A percentile compares a stretch with the other conserved stretches of the same genome.
These are phyloP conservation scores for Apiospora marii DNA, from an alignment of 2,329 filamentous ascomycete species.

Conservation along the genomic window DNA sequence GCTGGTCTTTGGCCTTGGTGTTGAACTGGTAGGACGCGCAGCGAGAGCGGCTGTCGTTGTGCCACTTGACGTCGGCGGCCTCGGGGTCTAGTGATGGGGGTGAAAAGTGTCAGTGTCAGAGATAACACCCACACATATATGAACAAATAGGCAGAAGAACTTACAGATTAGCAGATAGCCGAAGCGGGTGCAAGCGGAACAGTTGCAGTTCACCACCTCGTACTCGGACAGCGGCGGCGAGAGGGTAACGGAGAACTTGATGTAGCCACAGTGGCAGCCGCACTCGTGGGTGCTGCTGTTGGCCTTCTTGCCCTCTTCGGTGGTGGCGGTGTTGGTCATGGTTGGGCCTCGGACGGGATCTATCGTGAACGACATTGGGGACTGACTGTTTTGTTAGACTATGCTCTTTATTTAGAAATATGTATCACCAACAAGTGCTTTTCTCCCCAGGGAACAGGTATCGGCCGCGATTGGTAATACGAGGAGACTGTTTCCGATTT, in stretches of 20 bases:
- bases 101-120: background rate
- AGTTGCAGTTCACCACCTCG: conserved; percentile 58
- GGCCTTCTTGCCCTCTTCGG: conserved; percentile 15
- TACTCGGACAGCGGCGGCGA: conserved; percentile 56
- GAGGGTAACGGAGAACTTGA: conserved; percentile 56
- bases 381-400: background rate
- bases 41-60: conserved; percentile 47
- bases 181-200: conserved; percentile 59
- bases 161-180: conserved; percentile 60
- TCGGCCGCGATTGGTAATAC: background rate
- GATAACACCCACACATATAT: background rate
- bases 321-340: background rate
- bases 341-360: too few relatives aligned
- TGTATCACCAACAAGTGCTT: background rate
- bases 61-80: conserved; percentile 51
- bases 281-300: conserved; percentile 54
- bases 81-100: conserved; percentile 44
- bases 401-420: background rate
- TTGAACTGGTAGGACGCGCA: conserved; percentile 54
- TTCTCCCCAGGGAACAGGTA: background rate
- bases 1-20: conserved; percentile 54
- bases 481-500: background rate
- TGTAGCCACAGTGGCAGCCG: conserved; percentile 61
- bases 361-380: too few relatives aligned
- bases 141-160: conserved; percentile 29